Evolutionary conservation across 768 basidiomycete species (phyloP).

Genomic region (Leccinum truebloodii): DNA sequence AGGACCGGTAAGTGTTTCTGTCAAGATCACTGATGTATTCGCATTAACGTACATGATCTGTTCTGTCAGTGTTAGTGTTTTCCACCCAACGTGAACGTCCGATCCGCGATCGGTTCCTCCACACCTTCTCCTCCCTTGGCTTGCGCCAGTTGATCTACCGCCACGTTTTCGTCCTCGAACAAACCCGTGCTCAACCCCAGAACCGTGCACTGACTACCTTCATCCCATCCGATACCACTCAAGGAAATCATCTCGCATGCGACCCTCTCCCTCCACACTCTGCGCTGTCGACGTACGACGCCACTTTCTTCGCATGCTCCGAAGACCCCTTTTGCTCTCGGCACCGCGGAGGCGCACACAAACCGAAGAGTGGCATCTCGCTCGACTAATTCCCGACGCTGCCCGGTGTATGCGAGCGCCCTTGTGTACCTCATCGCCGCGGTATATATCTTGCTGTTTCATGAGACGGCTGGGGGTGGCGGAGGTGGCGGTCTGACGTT

Average conservation of each 20-base stretch:
- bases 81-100: conserved; percentile 15
- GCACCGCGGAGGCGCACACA: conserved; percentile 41
- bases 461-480: conserved; percentile 42
- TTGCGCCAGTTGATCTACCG: too few species aligned
- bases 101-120: conserved; percentile 25
- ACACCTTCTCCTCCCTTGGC: too few species aligned
- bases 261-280: conserved; percentile 76
- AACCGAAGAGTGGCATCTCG: conserved; percentile 52
- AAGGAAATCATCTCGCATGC: conserved; percentile 31
- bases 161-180: too few species aligned
- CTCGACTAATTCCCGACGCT: conserved; percentile 57
- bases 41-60: conserved; percentile 64
- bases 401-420: conserved; percentile 73
- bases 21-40: not conserved
- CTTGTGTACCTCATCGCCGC: conserved; percentile 65
- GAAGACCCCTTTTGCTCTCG: conserved; percentile 48
- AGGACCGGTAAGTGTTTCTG: conserved; percentile 21
- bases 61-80: too few species aligned
- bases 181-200: too few species aligned
- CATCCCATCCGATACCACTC: too few species aligned
- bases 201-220: too few species aligned
- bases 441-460: conserved; percentile 58
- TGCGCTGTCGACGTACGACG: conserved; percentile 61
- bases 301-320: conserved; percentile 68
- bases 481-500: conserved; percentile 14